Percentiles rank a stretch among this genome's conserved stretches.
Conservation (phyloP, 768 basidiomycete species). For the Boletus fagicola region DNA sequence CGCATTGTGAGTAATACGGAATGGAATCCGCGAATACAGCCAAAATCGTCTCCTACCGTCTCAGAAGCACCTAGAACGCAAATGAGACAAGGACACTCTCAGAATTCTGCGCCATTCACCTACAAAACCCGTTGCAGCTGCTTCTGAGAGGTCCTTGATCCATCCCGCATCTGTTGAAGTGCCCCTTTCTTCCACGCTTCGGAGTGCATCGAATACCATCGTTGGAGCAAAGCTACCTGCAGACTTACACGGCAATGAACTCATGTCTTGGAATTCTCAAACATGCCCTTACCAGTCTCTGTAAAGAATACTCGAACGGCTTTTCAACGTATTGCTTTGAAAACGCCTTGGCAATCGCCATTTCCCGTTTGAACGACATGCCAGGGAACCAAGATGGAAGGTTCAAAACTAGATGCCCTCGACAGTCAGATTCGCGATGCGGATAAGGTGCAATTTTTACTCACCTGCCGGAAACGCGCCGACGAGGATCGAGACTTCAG, state of each 20-base stretch:
- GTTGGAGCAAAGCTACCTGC: slow-evolving; percentile 9
- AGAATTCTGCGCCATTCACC: slow-evolving; percentile 1
- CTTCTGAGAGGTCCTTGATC: slow-evolving; percentile 18
- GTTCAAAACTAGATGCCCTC: slow-evolving; percentile 11
- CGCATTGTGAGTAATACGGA: not conserved
- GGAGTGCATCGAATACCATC: slow-evolving; percentile 23
- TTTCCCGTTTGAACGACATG: slow-evolving; percentile 24
- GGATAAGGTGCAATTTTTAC: not conserved
- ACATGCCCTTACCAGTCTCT: slow-evolving; percentile 14
- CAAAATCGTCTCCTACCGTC: slow-evolving; percentile 10
- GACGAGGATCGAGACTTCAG: slow-evolving; percentile 19
- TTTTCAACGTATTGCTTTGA: slow-evolving; percentile 17
- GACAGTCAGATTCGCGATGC: not conserved
- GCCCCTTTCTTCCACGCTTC: slow-evolving; percentile 7
- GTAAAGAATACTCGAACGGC: slow-evolving; percentile 18
- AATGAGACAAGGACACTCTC: not conserved
- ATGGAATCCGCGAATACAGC: not conserved
- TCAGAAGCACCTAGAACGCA: slow-evolving; percentile 17
- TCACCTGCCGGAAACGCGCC: slow-evolving; percentile 19
- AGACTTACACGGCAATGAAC: slow-evolving; percentile 9
- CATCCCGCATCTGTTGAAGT: not conserved
- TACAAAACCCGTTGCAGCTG: slow-evolving; percentile 24
- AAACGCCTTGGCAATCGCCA: slow-evolving; percentile 12
- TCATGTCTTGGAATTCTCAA: not conserved
- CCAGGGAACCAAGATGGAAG: slow-evolving; percentile 26